phyloP scores from a whole-genome alignment of 1,139 yeast species.

The Blastobotrys capitulatus region DNA sequence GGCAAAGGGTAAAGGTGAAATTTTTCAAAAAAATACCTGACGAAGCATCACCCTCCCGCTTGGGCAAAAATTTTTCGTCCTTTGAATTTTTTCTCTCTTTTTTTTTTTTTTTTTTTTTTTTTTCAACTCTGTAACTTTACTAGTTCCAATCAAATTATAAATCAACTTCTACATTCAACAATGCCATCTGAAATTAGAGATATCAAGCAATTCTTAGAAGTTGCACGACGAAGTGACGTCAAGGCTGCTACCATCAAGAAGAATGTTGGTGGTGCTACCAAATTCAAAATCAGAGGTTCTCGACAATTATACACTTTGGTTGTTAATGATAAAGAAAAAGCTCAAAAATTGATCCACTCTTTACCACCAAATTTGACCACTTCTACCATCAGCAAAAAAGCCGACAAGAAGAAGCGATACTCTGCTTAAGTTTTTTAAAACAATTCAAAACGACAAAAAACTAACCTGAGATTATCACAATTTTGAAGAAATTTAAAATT shows the following conservation, averaged over 20 bases:
- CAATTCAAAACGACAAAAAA: neutral
- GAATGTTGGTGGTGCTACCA: conserved; percentile 73
- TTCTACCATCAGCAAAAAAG: conserved; percentile 38
- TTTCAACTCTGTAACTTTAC: too few species aligned
- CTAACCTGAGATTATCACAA: too few species aligned
- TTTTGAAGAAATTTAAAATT: too few species aligned
- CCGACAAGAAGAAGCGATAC: conserved; percentile 25
- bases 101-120: too few species aligned
- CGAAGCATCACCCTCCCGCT: too few species aligned
- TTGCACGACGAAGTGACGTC: conserved; percentile 96
- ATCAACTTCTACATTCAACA: conserved; percentile 18
- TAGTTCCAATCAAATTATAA: neutral
- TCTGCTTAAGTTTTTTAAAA: neutral
- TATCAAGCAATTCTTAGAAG: conserved; percentile 96
- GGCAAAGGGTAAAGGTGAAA: too few species aligned
- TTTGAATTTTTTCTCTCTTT: too few species aligned
- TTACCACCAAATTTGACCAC: conserved; percentile 92
- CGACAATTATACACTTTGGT: conserved; percentile 93
- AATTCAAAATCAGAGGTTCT: conserved; percentile 98
- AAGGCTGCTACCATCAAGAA: conserved; percentile 89
- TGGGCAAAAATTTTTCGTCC: too few species aligned
- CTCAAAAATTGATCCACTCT: conserved; percentile 96
- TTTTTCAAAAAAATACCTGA: too few species aligned
- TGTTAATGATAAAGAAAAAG: conserved; percentile 95
- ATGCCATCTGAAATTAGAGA: conserved; percentile 67